A percentile compares a stretch with the other conserved stretches of the same genome.
phyloP scores from a whole-genome alignment of 2,329 filamentous ascomycete species.

The Phialocephala sp. region DNA sequence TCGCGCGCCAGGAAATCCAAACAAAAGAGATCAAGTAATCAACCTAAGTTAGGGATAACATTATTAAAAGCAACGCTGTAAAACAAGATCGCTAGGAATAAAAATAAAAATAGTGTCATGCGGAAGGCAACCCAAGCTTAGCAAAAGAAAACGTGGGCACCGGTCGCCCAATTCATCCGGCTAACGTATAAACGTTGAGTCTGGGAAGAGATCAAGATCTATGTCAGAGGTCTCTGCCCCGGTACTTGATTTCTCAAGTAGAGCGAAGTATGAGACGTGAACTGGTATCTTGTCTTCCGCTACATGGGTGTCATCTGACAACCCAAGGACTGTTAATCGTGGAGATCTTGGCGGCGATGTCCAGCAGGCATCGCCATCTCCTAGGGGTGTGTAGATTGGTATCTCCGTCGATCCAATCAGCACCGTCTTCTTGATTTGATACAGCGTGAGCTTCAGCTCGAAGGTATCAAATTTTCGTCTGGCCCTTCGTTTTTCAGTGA shows the following conservation, averaged over 20 bases:
- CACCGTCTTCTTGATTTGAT: slow-evolving; percentile 3
- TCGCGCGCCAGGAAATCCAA: neutral
- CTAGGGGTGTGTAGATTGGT: neutral
- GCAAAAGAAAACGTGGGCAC: neutral
- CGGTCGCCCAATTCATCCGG: slow-evolving; percentile 1
- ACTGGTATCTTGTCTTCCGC: neutral
- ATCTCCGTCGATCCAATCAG: neutral
- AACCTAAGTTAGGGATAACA: neutral
- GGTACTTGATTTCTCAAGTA: neutral
- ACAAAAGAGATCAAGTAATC: neutral
- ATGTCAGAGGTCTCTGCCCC: neutral
- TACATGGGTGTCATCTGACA: neutral
- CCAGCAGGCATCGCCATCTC: neutral
- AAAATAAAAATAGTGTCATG: too few relatives aligned
- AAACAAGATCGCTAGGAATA: too few relatives aligned
- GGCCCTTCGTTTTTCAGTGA: neutral
- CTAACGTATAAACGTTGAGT: neutral
- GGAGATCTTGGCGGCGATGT: neutral
- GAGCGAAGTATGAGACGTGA: slow-evolving; percentile 1
- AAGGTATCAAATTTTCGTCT: neutral
- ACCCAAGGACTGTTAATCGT: neutral
- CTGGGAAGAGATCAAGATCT: neutral
- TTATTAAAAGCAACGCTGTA: too few relatives aligned
- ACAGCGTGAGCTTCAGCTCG: neutral
- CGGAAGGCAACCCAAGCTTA: neutral